Conservation (phyloP, 2,329 filamentous ascomycete species). For the Fusarium brevicatenulatum region DNA sequence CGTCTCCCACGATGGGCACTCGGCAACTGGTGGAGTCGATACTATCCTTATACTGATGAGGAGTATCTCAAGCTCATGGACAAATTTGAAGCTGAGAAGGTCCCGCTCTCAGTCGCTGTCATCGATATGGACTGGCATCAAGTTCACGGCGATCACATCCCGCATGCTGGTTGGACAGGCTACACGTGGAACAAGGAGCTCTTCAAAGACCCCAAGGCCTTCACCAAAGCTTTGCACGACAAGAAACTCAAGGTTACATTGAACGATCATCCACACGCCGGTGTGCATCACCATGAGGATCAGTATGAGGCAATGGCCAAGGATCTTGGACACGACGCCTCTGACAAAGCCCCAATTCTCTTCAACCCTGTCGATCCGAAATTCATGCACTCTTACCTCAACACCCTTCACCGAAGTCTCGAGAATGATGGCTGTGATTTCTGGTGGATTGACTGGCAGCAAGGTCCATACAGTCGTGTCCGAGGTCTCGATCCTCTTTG, state of each 20-base stretch:
- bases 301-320: slow-evolving; percentile 64
- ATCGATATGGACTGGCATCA: slow-evolving; percentile 76
- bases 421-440: slow-evolving; percentile 69
- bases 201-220: slow-evolving; percentile 62
- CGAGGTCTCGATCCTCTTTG: slow-evolving; percentile 71
- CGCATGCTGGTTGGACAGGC: slow-evolving; percentile 58
- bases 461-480: slow-evolving; percentile 63
- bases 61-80: slow-evolving; percentile 69
- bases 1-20: slow-evolving; percentile 66
- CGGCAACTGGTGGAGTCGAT: slow-evolving; percentile 74
- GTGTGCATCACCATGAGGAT: slow-evolving; percentile 66
- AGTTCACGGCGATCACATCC: slow-evolving; percentile 58
- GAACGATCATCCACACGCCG: slow-evolving; percentile 71
- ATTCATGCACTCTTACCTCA: slow-evolving; percentile 68
- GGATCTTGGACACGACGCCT: slow-evolving; percentile 61
- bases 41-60: slow-evolving; percentile 65
- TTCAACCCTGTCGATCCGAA: slow-evolving; percentile 65
- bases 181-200: slow-evolving; percentile 69
- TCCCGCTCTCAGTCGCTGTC: slow-evolving; percentile 69
- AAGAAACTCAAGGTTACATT: slow-evolving; percentile 64
- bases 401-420: slow-evolving; percentile 64
- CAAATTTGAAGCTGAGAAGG: slow-evolving; percentile 58
- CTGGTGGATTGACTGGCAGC: slow-evolving; percentile 77
- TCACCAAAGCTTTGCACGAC: slow-evolving; percentile 61
- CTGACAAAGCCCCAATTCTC: slow-evolving; percentile 58